Evolutionary conservation across 805 yeast genomes (phyloP), one percentile per base, ranked within the genome.

Genomic region (Sugiyamaella americana): DNA sequence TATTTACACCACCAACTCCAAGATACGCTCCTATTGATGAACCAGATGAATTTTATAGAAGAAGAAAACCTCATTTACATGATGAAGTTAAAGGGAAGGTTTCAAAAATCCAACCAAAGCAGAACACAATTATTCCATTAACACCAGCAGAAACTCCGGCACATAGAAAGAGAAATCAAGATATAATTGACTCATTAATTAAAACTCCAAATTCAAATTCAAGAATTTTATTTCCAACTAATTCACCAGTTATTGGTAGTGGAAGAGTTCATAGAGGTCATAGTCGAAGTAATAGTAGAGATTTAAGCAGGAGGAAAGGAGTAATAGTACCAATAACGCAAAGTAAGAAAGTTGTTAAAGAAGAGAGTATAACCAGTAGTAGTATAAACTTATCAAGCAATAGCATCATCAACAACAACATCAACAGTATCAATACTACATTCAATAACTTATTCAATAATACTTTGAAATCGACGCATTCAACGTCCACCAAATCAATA

Each of bases 71-170:
- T 11, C 17, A 10, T 16, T 13, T 16, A 13, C 21, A 36, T 10
- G 39, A 22, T 10, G 10, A 16, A 11, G 41, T 17, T 38, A 10
- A 5, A 6, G n/a, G n/a, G 23, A 38, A 11, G 5, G 23, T 37
- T 16, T 10, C 38, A 16, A 30, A 38, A 18, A 5, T 48, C 2
- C 10, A 20, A 20, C 23, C 35, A 6, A n/a, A n/a, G n/a, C n/a
- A n/a, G n/a, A n/a, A n/a, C n/a, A 24, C 38, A 16, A 39, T 43
- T 13, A 37, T 43, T 3, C 57, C 54, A 8, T 35, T 56, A 47
- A 56, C 60, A 4, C 60, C 60, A 2, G 55, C 49, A 16, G 52
- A 53, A 38, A 56, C 60, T 3, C 60, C 60, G 4, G 58, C 44
- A 1, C 44, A 48, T 21, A 38, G 55, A 37, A 45, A 47, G 17